Conservation (phyloP, 2,329 filamentous ascomycete species). For the Cryoendolithus antarcticus region DNA sequence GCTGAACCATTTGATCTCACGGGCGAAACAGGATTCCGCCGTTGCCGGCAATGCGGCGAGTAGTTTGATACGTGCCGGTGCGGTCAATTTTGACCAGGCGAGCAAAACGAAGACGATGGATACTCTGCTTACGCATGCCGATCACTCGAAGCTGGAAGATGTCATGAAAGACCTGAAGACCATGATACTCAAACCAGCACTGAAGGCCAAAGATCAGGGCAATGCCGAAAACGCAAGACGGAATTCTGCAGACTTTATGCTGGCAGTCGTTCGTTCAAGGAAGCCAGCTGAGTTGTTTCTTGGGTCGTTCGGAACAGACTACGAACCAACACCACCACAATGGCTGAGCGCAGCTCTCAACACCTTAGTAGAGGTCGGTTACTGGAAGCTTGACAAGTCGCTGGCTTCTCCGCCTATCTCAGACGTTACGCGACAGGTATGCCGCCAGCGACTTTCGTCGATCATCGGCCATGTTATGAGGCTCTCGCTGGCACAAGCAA, state of each 20-base stretch:
- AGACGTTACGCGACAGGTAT: conserved; percentile 36
- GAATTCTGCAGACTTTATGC: conserved; percentile 39
- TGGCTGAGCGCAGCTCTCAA: conserved; percentile 15
- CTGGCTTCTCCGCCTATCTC: conserved; percentile 27
- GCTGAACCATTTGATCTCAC: conserved; percentile 56
- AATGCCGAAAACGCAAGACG: conserved; percentile 35
- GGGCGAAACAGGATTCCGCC: conserved; percentile 47
- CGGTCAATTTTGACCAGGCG: conserved; percentile 70
- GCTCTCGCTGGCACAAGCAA: conserved; percentile 13
- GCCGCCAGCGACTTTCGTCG: conserved; percentile 43
- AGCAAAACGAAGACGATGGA: conserved; percentile 81
- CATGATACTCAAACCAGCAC: conserved; percentile 34
- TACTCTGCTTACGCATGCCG: conserved; percentile 52
- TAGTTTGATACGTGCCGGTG: conserved; percentile 58
- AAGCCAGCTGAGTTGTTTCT: conserved; percentile 15
- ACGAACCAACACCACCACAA: conserved; percentile 11
- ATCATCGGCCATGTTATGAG: conserved; percentile 40
- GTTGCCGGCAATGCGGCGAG: conserved; percentile 49
- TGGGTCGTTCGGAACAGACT: conserved; percentile 9
- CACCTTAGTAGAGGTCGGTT: conserved; percentile 24
- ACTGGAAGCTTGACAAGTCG: conserved; percentile 21
- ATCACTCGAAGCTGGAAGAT: conserved; percentile 34
- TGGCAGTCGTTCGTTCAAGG: conserved; percentile 34
- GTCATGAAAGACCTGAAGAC: conserved; percentile 42
- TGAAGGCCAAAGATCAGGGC: conserved; percentile 29